Base-by-base conservation (phyloP, 1,139 yeast species). In the Yamadazyma songkhlaensis region DNA sequence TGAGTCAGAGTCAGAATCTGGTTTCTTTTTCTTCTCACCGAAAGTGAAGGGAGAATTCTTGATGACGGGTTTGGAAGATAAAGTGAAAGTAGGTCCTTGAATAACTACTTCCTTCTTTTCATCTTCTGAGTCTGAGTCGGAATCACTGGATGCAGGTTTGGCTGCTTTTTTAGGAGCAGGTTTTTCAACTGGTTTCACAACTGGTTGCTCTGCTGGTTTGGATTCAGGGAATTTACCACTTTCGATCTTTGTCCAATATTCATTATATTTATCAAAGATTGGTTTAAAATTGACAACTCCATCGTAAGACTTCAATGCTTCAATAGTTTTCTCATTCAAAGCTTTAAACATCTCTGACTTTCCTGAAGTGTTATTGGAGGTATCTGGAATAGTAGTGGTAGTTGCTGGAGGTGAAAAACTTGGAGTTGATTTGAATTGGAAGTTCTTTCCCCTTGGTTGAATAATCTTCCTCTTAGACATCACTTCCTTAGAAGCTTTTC, bases 391-490 rank as follows among this genome's bases (percentile, higher is more conserved):
- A 15, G 10, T 22, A 20, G 27, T 10, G 2, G 29, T 10, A 3
- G 27, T 12, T 2, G 17, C 4, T n/a, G 23, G n/a, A 14, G 28
- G 10, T 11, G 14, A 11, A 9, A 15, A 15, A 9, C 3, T 21
- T n/a, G 40, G 29, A n/a, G 36, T 26, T 13, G 42, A 35, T 15
- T 41, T 43, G 10, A 39, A 37, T 8, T 44, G 30, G 9, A 37
- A 31, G 20, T 36, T 33, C 43, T 51, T 53, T 8, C 64, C 59
- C 45, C 74, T 73, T 10, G 90, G 89, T 55, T 74, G 72, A 20
- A 84, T 67, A 37, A 84, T 67, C 64, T 81, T 84, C 54, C 97
- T 71, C 39, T 63, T 73, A 9, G 92, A 77, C 73, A 88, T 61
- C 5, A 79, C 80, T 4, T 72, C 79, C 2, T 76, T 70, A 6